Base-by-base conservation (phyloP, 257 asterid genomes). In the Solanum clarkiae region DNA sequence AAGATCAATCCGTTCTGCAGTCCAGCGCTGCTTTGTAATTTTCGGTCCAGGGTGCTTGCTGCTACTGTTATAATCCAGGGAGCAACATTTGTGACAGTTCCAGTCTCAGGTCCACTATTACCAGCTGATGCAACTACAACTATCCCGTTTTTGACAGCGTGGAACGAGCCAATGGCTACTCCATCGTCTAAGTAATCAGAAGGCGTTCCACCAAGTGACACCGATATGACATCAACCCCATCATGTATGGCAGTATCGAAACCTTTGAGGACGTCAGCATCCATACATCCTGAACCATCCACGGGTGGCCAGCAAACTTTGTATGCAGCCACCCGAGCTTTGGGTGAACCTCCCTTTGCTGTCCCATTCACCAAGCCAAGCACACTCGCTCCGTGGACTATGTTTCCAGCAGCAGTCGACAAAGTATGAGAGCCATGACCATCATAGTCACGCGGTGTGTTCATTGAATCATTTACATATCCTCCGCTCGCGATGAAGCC, bases 351-450 rank as follows among this genome's bases (percentile, higher is more conserved):
- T 0, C 98, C 98, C 85, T 93, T 96, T 0, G 92, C 96, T 0
- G 97, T 96, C 17, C 99, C 98, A 1, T 89, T 86, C 6, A 86
- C 92, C 7, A 81, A 8, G 0, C 96, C 98, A 7, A 91, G 86
- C 1, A 94, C 81, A n/a, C 65, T 91, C 0, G 93, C 98, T 3
- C 94, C 92, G 0, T 87, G 84, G 68, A 94, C 99, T 32, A 92
- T 89, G 92, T 89, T 92, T 3, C 99, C 99, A 15, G 81, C 99
- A 0, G 97, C 96, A 0, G 98, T 96, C 11, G 99, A 96, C 14
- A 96, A 87, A 0, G 98, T 96, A 90, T 94, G 99, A 11, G 90
- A 29, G 3, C 99, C 99, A 17, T 96, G 98, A 1, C 99, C 99
- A 0, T 53, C 90, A 0, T 2, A 0, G 87, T 96, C 98, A 0